phyloP scores from a whole-genome alignment of 1,284 basidiomycete species.

The Neolentinus lepideus region DNA sequence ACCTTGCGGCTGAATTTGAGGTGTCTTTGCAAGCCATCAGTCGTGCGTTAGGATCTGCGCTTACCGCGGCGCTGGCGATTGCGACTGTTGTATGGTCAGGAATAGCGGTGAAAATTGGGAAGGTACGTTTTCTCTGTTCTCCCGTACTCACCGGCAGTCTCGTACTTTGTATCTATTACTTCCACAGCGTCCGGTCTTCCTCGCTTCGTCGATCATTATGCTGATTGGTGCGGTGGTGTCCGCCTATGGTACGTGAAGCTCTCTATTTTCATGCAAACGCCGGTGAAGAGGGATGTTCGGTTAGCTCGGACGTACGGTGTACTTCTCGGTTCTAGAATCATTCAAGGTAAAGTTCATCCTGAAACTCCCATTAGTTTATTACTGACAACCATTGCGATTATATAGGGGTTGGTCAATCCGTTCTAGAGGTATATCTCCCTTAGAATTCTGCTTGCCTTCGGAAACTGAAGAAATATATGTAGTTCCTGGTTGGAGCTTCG shows the following conservation, averaged over 20 bases:
- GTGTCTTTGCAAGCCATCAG: constrained; percentile 13
- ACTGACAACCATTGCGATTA: background rate
- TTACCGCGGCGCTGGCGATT: constrained; percentile 13
- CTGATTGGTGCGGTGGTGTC: constrained; percentile 12
- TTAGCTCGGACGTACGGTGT: constrained; percentile 12
- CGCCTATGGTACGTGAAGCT: constrained; percentile 8
- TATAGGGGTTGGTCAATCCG: constrained; percentile 18
- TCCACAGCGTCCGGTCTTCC: constrained; percentile 8
- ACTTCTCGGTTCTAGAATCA: constrained; percentile 17
- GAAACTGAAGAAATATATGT: background rate
- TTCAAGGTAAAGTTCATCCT: constrained; percentile 15
- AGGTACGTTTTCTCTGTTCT: no score
- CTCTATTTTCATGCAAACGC: background rate
- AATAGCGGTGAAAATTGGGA: constrained; percentile 10
- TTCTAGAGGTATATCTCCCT: constrained; percentile 18
- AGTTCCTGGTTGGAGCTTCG: constrained; percentile 6
- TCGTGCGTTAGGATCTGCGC: constrained; percentile 13
- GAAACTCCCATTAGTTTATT: background rate
- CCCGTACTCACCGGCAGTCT: no score
- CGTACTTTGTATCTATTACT: no score
- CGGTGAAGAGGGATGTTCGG: background rate
- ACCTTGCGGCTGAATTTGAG: constrained; percentile 13
- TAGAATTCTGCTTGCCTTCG: background rate
- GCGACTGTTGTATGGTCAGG: constrained; percentile 12
- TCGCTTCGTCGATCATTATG: constrained; percentile 13